Base-by-base conservation (phyloP, 768 basidiomycete species). In the Boletus edulis region DNA sequence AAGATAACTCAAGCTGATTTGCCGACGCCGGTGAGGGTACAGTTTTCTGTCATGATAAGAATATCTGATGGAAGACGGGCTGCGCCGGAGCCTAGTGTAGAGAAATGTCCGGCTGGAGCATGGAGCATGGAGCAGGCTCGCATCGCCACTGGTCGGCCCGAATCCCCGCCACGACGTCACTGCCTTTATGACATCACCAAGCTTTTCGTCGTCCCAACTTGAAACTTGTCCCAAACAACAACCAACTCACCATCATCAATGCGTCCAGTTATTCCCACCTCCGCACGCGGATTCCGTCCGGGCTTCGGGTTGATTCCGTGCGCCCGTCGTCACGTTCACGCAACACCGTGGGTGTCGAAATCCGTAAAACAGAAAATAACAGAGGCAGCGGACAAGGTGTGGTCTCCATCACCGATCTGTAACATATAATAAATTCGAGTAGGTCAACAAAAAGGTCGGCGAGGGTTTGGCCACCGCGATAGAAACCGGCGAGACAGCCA, bases 361-460 rank as follows among this genome's bases (percentile, higher is more conserved):
- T 68, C 72, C 3, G 67, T 73, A 17, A 72, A 72, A n/a, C 76
- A 76, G 35, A 74, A 70, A 54, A 70, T 74, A 46, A 65, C 72
- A 31, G 72, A 75, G 34, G 68, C 73, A 9, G 74, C 75, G 20
- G 66, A 71, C 49, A 73, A 72, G 62, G 75, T 76, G 22, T 29
- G 65, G 39, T 14, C 35, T 29, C 5, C 54, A 22, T 22, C n/a
- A 43, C 11, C 12, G 10, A 12, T 15, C 13, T 8, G 24, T 17
- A 35, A 35, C 27, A 20, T 45, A 15, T 37, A 29, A 18, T 56
- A 1, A 44, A 12, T 11, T 43, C 37, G 32, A 37, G 32, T 52
- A 77, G 74, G 69, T 77, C 17, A 79, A 76, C 67, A 76, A 71
- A 59, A 67, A 65, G 24, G 70, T 74, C 20, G 78, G 76, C 4